Conservation (phyloP, 345 rosid genomes). For the Erucastrum elatum region DNA sequence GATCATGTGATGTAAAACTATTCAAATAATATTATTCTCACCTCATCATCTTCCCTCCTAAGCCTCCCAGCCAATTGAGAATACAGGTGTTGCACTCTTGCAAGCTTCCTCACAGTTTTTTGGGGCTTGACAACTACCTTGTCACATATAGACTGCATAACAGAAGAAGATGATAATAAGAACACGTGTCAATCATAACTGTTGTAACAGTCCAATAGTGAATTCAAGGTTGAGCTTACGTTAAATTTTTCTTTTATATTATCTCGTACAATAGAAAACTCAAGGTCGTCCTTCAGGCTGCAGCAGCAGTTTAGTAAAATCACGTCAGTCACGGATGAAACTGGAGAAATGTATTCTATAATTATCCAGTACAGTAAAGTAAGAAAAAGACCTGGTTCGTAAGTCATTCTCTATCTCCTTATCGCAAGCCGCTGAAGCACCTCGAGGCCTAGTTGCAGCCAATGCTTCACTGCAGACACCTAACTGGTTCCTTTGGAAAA, state of each 20-base stretch:
- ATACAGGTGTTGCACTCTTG: slow-evolving; percentile 85
- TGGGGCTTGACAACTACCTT: slow-evolving; percentile 64
- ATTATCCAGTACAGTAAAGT: neutral
- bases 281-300: slow-evolving; percentile 92
- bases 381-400: slow-evolving; percentile 59
- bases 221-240: slow-evolving; percentile 48
- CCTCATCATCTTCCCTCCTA: slow-evolving; percentile 87
- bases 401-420: slow-evolving; percentile 82
- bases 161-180: neutral
- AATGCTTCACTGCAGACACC: slow-evolving; percentile 83
- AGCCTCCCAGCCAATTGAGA: slow-evolving; percentile 68
- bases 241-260: slow-evolving; percentile 71
- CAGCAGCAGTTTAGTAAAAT: slow-evolving; percentile 25
- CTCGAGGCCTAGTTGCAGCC: slow-evolving; percentile 94
- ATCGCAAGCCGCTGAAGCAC: slow-evolving; percentile 62
- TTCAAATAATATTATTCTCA: slow-evolving; percentile 21
- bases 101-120: slow-evolving; percentile 72
- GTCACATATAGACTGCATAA: slow-evolving; percentile 64
- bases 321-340: neutral
- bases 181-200: neutral
- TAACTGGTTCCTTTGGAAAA: slow-evolving; percentile 74
- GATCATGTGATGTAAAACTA: neutral
- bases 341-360: neutral
- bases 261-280: slow-evolving; percentile 86
- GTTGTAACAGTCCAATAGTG: neutral